Evolutionary conservation across 2,329 filamentous ascomycete genomes (phyloP).

Genomic region (Boeremia lycopersici): DNA sequence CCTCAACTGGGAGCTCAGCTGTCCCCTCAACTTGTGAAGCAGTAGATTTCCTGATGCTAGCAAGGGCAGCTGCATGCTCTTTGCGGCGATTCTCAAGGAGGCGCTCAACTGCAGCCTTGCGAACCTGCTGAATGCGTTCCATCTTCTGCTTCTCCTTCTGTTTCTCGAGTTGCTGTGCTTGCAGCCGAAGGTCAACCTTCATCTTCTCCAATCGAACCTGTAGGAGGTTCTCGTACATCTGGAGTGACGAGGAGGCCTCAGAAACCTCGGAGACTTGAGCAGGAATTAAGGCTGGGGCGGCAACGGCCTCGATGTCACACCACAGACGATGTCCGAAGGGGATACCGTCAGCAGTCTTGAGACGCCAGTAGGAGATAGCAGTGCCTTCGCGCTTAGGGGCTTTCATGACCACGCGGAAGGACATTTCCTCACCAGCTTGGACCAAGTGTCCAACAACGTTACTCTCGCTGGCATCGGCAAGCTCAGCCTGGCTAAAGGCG

Average conservation of each 20-base stretch:
- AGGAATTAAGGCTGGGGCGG: conserved; percentile 16
- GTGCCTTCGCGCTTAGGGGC: conserved; percentile 78
- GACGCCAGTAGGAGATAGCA: conserved; percentile 93
- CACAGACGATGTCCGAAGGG: conserved; percentile 93
- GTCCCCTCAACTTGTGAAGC: conserved; percentile 26
- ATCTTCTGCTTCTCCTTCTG: conserved; percentile 37
- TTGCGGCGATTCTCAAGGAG: conserved; percentile 40
- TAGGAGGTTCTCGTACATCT: conserved; percentile 32
- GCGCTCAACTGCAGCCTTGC: conserved; percentile 43
- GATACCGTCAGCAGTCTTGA: conserved; percentile 78
- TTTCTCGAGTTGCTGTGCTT: conserved; percentile 29
- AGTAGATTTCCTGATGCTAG: conserved; percentile 33
- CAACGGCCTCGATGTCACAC: conserved; percentile 81
- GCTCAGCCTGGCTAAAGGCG: conserved; percentile 76
- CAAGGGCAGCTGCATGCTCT: conserved; percentile 39
- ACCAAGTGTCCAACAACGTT: conserved; percentile 74
- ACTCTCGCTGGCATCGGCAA: conserved; percentile 81
- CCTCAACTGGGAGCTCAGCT: conserved; percentile 43
- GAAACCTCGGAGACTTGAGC: conserved; percentile 12
- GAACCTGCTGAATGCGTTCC: conserved; percentile 42
- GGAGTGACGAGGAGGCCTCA: conserved; percentile 24
- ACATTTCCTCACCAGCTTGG: conserved; percentile 72
- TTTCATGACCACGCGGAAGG: conserved; percentile 85
- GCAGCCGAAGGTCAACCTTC: conserved; percentile 25
- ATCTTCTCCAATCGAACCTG: conserved; percentile 34